Evolutionary conservation across 2,329 filamentous ascomycete species (phyloP).

Genomic region (Tolypocladium capitatum): DNA sequence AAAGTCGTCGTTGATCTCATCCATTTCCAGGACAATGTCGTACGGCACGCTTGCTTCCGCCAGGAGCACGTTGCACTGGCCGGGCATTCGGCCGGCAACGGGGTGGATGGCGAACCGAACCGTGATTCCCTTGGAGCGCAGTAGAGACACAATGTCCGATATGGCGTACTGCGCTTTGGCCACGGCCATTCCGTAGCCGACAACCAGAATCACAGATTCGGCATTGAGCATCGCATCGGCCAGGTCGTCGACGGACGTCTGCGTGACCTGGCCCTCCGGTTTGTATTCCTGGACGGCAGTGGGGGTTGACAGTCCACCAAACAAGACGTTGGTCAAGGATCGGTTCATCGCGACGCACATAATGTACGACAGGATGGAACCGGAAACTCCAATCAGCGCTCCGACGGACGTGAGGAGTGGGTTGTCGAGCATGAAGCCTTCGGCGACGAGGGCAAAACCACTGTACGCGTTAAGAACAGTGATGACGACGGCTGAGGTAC

Average conservation of each 20-base stretch:
- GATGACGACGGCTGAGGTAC: conserved; percentile 55
- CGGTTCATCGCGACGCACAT: conserved; percentile 87
- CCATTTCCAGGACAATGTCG: conserved; percentile 89
- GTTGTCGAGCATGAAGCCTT: conserved; percentile 87
- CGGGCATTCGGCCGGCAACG: conserved; percentile 83
- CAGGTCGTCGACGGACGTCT: conserved; percentile 68
- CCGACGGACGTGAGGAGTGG: conserved; percentile 74
- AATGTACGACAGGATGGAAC: conserved; percentile 79
- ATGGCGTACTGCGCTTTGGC: conserved; percentile 89
- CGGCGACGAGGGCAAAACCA: conserved; percentile 78
- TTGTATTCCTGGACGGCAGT: conserved; percentile 49
- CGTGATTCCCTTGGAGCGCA: conserved; percentile 63
- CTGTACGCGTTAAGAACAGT: conserved; percentile 86
- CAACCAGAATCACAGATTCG: conserved; percentile 78
- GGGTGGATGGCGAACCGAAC: conserved; percentile 86
- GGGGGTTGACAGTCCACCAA: conserved; percentile 55
- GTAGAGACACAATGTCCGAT: conserved; percentile 61
- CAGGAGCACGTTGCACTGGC: conserved; percentile 82
- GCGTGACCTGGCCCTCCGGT: conserved; percentile 66
- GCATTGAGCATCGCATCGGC: conserved; percentile 62
- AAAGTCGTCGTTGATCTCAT: conserved; percentile 92
- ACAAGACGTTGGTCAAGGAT: conserved; percentile 77
- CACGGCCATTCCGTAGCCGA: conserved; percentile 90
- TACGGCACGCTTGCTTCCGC: conserved; percentile 83
- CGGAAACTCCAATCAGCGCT: conserved; percentile 75